Evolutionary conservation across 805 yeast species (phyloP), one percentile per base, ranked within the genome.

Genomic region (Wickerhamiella bombiphila): DNA sequence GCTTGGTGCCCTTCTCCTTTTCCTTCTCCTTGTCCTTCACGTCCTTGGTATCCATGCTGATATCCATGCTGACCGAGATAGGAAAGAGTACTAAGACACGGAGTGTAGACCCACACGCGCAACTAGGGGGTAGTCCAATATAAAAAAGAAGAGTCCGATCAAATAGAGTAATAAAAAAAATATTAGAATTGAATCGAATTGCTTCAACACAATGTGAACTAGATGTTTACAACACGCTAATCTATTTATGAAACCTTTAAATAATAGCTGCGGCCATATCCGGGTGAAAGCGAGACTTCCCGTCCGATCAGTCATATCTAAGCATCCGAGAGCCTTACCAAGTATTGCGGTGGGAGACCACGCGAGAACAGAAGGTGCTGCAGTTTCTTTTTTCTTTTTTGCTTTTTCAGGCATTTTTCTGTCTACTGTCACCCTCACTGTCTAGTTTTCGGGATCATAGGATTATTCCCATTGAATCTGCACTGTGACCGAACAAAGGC

Each of bases 301-400:
- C 32, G 32, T 29, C 32, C 32, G 32, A 29, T 29, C 32, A 29
- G 32, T 29, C 32, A 29, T 29, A 29, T 29, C 32, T 29, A 29
- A 36, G 40, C 22, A 30, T 32, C 29, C 34, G 39, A 11, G 26
- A 19, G 36, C 36, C 36, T 33, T 33, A 33, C 36, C 36, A 33
- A 35, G 38, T 35, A 35, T 35, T 35, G 39, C 21, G 21, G 39
- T 36, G 39, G 39, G 39, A 36, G 39, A 36, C 39, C 39, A 36
- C 30, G 30, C 39, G 39, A 36, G 39, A 36, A 36, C 39, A 36
- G 39, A 36, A 36, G 39, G 39, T 36, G 39, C 35, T 30, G 39
- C 34, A 36, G 39, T 36, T 36, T 31, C 22, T 36, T 32, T 36
- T 24, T 22, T 14, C n/a, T 9, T 7, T 30, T 8, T 8, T 29